These are phyloP conservation scores for Entomortierella chlamydospora DNA, from an alignment of 192 early-diverging fungal genomes.

Conservation along the genomic window DNA sequence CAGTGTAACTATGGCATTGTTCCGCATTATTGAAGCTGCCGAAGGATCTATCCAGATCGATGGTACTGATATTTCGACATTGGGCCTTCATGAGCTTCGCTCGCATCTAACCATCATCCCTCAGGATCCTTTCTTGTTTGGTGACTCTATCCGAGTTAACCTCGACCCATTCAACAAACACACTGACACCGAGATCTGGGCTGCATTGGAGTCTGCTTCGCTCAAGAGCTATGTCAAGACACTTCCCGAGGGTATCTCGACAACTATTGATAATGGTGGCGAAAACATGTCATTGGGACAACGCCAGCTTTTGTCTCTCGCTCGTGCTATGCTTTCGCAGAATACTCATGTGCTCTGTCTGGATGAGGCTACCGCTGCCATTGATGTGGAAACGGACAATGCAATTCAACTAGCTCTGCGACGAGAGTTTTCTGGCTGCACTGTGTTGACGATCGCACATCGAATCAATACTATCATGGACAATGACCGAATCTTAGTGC, in stretches of 20 bases:
- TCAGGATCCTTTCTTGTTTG: constrained; percentile 76
- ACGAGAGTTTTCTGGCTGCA: constrained; percentile 21
- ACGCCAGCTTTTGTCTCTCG: constrained; percentile 73
- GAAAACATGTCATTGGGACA: constrained; percentile 59
- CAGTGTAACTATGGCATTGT: constrained; percentile 67
- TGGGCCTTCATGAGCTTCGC: constrained; percentile 66
- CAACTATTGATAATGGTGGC: constrained; percentile 7
- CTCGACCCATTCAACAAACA: constrained; percentile 67
- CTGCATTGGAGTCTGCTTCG: constrained; percentile 64
- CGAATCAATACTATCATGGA: constrained; percentile 74
- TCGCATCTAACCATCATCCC: constrained; percentile 75
- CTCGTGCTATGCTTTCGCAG: constrained; percentile 65
- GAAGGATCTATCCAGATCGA: constrained; percentile 64
- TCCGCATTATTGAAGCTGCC: constrained; percentile 74
- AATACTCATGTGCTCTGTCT: constrained; percentile 65
- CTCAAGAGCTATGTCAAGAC: constrained; percentile 54
- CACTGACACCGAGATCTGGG: constrained; percentile 61
- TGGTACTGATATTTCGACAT: constrained; percentile 67
- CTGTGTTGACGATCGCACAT: constrained; percentile 75
- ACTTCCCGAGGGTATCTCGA: constrained; percentile 49
- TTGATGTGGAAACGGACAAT: constrained; percentile 66
- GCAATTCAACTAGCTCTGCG: constrained; percentile 57
- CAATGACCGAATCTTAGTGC: constrained; percentile 76
- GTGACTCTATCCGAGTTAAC: constrained; percentile 63
- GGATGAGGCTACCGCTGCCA: constrained; percentile 76